These are phyloP conservation scores for Aspergillus ustus DNA, from an alignment of 2,329 filamentous ascomycete genomes.

Conservation along the genomic window DNA sequence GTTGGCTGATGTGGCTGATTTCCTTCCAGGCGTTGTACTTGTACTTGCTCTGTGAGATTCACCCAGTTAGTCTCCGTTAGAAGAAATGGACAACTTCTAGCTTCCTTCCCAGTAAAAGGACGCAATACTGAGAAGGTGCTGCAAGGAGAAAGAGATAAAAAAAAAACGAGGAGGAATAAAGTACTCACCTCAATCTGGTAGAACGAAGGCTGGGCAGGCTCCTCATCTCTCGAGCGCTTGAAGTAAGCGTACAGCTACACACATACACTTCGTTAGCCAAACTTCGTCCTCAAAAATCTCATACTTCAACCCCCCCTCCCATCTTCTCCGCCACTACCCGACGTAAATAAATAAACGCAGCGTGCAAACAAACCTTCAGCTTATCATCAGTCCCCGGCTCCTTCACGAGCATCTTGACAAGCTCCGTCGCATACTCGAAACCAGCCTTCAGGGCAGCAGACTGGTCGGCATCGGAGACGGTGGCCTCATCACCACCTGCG, in stretches of 20 bases:
- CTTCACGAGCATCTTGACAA: conserved; percentile 35
- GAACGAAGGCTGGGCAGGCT: conserved; percentile 24
- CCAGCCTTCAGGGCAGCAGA: conserved; percentile 32
- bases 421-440: conserved; percentile 38
- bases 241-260: conserved; percentile 28
- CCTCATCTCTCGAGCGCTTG: conserved; percentile 21
- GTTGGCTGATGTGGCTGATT: conserved; percentile 64
- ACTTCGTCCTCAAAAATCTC: background rate
- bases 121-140: background rate
- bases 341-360: background rate
- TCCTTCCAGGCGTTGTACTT: conserved; percentile 81
- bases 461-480: conserved; percentile 22
- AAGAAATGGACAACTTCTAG: too few species aligned
- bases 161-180: background rate
- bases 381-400: conserved; percentile 32
- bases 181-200: conserved; percentile 25
- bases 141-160: background rate
- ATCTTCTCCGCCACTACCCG: background rate
- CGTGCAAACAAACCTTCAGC: conserved; percentile 36
- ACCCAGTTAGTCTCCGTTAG: too few species aligned
- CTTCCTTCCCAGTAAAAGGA: too few species aligned
- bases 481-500: conserved; percentile 22
- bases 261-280: background rate
- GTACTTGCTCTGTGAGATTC: conserved; percentile 67
- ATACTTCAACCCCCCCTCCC: background rate